Evolutionary conservation across 305 asterid genomes (phyloP), one percentile per base, ranked within the genome.

Genomic region (Solanum chacoense): DNA sequence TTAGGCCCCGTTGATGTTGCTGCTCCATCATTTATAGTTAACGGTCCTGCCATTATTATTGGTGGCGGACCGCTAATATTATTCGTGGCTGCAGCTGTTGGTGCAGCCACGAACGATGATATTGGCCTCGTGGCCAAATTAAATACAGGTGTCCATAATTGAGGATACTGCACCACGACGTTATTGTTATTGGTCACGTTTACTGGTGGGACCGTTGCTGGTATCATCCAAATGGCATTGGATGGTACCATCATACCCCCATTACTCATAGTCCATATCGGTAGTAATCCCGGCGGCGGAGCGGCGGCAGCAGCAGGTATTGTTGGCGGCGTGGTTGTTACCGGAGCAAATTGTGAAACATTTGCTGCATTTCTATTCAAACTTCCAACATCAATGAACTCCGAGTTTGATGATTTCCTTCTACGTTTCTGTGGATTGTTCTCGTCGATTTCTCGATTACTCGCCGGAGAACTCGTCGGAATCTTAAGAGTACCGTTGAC

Each of bases 171-270:
- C 9, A 28, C 11, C 42, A 34, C 6, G 45, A 38, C 45, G 45
- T 40, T 40, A 40, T 38, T 10, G 45, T 38, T 63, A 22, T 59
- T 34, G 18, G 11, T 12, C 16, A 13, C 8, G 14, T 35, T 37
- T 28, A 37, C 36, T 26, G 76, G 50, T 18, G 71, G 36, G 16
- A 32, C 24, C n/a, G 11, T 55, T 20, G 59, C 13, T 31, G 89
- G 76, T 50, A 74, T n/a, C 85, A 87, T 87, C 85, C 89, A 87
- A 45, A 87, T 31, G 14, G 89, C 85, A 8, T 45, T 87, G 36
- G 89, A 87, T 75, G 89, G 89, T 75, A 73, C 34, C 89, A 75
- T 87, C 75, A 50, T 8, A 8, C 75, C 76, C 35, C 28, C 63
- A 3, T 75, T 87, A 24, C 85, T 34, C 14, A 74, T 11, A 0